phyloP scores from a whole-genome alignment of 441 rosid species.

The Syzygium malaccense region DNA sequence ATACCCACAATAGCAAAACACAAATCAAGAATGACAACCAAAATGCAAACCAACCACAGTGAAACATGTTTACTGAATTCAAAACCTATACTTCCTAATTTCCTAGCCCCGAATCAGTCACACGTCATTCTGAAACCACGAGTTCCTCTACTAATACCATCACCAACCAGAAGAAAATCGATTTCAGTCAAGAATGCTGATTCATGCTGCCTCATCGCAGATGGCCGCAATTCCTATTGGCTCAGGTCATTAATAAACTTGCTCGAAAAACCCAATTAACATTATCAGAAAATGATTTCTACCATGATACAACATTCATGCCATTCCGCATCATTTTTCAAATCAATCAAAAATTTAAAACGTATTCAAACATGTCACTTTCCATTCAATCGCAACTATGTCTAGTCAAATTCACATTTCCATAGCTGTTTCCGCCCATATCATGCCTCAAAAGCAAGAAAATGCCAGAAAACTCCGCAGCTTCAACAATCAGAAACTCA shows the following conservation, averaged over 20 bases:
- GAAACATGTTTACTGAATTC: background rate
- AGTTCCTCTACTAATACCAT: background rate
- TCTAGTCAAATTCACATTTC: background rate
- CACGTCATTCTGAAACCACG: background rate
- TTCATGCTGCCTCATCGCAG: background rate
- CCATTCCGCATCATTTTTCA: background rate
- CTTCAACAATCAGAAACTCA: slow-evolving; percentile 17
- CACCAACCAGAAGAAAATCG: background rate
- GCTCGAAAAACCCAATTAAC: background rate
- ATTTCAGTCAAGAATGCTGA: background rate
- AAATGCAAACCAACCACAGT: background rate
- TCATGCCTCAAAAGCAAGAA: background rate
- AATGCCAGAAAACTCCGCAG: background rate
- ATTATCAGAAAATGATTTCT: background rate
- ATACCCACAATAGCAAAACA: background rate
- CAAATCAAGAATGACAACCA: background rate
- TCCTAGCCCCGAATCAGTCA: background rate
- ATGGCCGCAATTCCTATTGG: background rate
- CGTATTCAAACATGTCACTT: background rate
- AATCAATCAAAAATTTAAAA: background rate
- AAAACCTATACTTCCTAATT: background rate
- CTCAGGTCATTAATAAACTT: background rate
- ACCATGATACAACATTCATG: background rate
- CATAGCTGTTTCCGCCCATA: background rate
- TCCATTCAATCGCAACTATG: background rate